Conservation (phyloP, 176 grass and related monocot genomes). For the Phoenix dactylifera region DNA sequence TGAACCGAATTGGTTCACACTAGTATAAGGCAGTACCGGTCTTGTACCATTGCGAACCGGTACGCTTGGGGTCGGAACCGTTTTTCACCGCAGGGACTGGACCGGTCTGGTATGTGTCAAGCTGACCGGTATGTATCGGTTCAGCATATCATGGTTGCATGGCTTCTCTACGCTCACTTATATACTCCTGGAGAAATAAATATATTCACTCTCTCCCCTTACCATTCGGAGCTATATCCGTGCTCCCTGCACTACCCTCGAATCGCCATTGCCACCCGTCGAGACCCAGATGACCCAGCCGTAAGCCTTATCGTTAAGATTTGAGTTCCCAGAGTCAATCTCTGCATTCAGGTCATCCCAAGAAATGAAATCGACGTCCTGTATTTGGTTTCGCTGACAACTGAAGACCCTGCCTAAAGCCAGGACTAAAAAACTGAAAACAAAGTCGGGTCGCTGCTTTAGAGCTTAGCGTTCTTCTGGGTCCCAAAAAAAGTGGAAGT, state of each 20-base stretch:
- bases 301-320: background rate
- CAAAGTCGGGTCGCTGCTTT: background rate
- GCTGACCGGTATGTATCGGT: too few species aligned
- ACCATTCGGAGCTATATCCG: constrained; percentile 62
- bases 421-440: background rate
- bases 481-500: background rate
- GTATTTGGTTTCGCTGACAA: background rate
- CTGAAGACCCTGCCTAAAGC: background rate
- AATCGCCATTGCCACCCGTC: constrained; percentile 58
- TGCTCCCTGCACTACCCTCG: constrained; percentile 74
- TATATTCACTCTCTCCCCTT: constrained; percentile 70
- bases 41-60: too few species aligned
- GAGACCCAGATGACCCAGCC: constrained; percentile 47
- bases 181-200: constrained; percentile 58
- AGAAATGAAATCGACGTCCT: constrained; percentile 37
- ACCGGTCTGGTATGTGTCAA: too few species aligned
- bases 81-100: too few species aligned
- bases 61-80: too few species aligned
- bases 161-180: constrained; percentile 29
- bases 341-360: constrained; percentile 61
- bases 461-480: background rate
- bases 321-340: background rate
- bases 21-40: too few species aligned
- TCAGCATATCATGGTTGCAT: too few species aligned
- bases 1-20: too few species aligned